phyloP scores from a whole-genome alignment of 2,329 filamentous ascomycete species.

The Neonectria faginata region DNA sequence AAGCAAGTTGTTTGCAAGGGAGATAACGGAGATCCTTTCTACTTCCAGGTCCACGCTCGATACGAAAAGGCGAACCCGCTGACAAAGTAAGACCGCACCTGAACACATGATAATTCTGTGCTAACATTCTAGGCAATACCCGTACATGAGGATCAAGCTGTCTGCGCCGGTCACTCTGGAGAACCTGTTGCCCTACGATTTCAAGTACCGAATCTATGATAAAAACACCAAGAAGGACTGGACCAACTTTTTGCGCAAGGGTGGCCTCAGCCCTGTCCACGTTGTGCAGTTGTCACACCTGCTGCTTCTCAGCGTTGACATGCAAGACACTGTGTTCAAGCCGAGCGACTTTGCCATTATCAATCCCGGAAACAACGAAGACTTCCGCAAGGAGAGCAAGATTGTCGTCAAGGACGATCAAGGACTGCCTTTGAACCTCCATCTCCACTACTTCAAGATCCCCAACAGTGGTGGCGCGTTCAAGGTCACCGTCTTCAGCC shows the following conservation, averaged over 20 bases:
- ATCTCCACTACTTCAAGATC: constrained; percentile 89
- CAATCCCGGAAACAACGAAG: constrained; percentile 87
- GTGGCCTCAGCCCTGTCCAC: constrained; percentile 95
- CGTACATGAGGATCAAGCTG: constrained; percentile 92
- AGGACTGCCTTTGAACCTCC: constrained; percentile 81
- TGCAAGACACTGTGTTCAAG: constrained; percentile 96
- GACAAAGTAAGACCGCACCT: constrained; percentile 65
- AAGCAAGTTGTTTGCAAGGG: constrained; percentile 89
- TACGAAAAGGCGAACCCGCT: constrained; percentile 88
- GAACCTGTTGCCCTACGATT: constrained; percentile 95
- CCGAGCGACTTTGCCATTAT: constrained; percentile 97
- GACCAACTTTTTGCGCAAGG: constrained; percentile 97
- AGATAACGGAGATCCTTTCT: constrained; percentile 90
- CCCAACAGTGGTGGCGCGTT: constrained; percentile 95
- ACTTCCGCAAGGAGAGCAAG: constrained; percentile 85
- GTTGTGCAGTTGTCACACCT: constrained; percentile 96
- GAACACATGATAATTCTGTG: neutral
- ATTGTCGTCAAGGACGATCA: constrained; percentile 87
- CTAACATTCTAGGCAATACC: constrained; percentile 74
- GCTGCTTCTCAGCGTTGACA: constrained; percentile 90
- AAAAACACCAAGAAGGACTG: constrained; percentile 99
- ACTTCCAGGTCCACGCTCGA: constrained; percentile 92
- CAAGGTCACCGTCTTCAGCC: constrained; percentile 93
- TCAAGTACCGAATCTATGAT: constrained; percentile 99
- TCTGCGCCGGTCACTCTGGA: constrained; percentile 94